Conservation (phyloP, 1,284 basidiomycete genomes). For the Fomitopsis betulina region DNA sequence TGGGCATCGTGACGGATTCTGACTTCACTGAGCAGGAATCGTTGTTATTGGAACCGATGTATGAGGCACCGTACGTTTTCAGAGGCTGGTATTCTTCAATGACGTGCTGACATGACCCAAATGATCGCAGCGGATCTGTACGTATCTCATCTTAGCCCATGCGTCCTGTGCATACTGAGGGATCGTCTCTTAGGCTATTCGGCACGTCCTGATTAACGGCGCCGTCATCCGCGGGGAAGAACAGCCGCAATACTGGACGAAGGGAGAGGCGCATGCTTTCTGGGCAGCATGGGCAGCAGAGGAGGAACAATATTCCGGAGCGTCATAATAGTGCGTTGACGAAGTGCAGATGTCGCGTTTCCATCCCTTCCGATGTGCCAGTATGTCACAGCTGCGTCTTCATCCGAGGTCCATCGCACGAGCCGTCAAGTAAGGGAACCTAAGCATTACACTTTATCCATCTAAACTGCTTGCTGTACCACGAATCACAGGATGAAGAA, state of each 20-base stretch:
- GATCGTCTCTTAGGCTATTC: constrained; percentile 38
- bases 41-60: constrained; percentile 83
- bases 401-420: not conserved
- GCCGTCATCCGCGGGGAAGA: constrained; percentile 45
- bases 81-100: not conserved
- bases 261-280: constrained; percentile 50
- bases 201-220: constrained; percentile 58
- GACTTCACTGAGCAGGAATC: constrained; percentile 47
- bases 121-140: constrained; percentile 10
- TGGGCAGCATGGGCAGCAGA: constrained; percentile 52
- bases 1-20: not conserved
- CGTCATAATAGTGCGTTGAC: not conserved
- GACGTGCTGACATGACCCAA: not conserved
- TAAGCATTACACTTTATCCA: constrained; percentile 2
- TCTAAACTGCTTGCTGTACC: constrained; percentile 3
- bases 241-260: constrained; percentile 55
- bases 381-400: not conserved
- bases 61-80: constrained; percentile 81
- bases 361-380: not conserved
- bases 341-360: too few species aligned
- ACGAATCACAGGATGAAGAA: not conserved
- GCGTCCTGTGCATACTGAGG: not conserved
- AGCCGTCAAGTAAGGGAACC: not conserved
- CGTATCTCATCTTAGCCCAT: not conserved
- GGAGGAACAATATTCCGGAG: constrained; percentile 30